Conservation (phyloP, 306 rosid species). For the Oxytropis ochrocephala region DNA sequence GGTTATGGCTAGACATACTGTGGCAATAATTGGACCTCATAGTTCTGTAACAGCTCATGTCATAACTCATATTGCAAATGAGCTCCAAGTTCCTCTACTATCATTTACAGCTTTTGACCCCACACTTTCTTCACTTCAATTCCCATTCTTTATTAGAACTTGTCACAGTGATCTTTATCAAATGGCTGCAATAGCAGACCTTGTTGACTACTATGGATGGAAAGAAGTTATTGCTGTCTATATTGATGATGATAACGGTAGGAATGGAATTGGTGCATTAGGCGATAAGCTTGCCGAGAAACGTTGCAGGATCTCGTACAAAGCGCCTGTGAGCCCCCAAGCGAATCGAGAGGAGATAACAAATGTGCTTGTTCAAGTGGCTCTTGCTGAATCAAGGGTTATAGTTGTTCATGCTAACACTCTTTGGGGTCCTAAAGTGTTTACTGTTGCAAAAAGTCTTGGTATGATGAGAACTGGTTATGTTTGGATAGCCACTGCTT, state of each 20-base stretch:
- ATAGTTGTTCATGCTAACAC: slow-evolving; percentile 57
- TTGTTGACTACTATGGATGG: slow-evolving; percentile 66
- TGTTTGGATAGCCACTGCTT: slow-evolving; percentile 84
- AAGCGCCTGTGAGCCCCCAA: slow-evolving; percentile 56
- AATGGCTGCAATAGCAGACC: slow-evolving; percentile 86
- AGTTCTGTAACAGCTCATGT: slow-evolving; percentile 80
- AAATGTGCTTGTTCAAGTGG: slow-evolving; percentile 66
- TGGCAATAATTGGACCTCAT: slow-evolving; percentile 96
- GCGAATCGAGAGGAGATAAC: slow-evolving; percentile 53
- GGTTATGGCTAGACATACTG: slow-evolving; percentile 64
- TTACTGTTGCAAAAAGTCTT: slow-evolving; percentile 56
- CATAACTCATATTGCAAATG: slow-evolving; percentile 82
- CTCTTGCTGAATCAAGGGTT: slow-evolving; percentile 72
- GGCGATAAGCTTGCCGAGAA: slow-evolving; percentile 73
- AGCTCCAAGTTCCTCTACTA: slow-evolving; percentile 79
- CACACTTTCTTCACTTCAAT: slow-evolving; percentile 80
- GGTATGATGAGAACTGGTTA: slow-evolving; percentile 85
- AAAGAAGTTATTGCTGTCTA: slow-evolving; percentile 82
- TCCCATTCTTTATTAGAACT: slow-evolving; percentile 80
- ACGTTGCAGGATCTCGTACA: slow-evolving; percentile 75
- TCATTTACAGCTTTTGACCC: slow-evolving; percentile 83
- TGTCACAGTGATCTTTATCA: slow-evolving; percentile 62
- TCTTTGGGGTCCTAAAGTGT: slow-evolving; percentile 37
- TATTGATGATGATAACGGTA: slow-evolving; percentile 80
- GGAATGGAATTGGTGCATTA: slow-evolving; percentile 72